phyloP scores from a whole-genome alignment of 768 basidiomycete genomes.

The Crassisporium funariophilum region DNA sequence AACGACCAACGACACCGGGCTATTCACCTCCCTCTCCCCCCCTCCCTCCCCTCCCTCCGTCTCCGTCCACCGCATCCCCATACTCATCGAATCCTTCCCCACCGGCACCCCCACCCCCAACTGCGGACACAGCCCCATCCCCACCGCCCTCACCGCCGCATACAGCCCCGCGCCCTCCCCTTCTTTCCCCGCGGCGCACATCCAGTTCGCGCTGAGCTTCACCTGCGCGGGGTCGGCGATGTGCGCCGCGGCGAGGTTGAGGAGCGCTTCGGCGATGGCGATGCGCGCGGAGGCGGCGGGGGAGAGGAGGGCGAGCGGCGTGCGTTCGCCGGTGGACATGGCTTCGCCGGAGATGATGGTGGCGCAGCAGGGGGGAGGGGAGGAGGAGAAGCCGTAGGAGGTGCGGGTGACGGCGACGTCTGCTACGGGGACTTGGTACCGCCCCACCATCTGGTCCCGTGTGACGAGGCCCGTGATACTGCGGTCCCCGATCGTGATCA shows the following conservation, averaged over 20 bases:
- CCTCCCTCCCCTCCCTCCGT: conserved; percentile 54
- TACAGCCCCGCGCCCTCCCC: conserved; percentile 91
- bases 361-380: conserved; percentile 93
- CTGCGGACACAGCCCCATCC: conserved; percentile 90
- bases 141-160: conserved; percentile 87
- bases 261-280: conserved; percentile 93
- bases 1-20: conserved; percentile 91
- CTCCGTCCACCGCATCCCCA: conserved; percentile 92
- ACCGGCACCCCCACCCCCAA: conserved; percentile 94
- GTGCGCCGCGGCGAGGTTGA: conserved; percentile 84
- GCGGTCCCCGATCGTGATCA: conserved; percentile 98
- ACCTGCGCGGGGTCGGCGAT: conserved; percentile 69
- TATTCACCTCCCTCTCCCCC: conserved; percentile 78
- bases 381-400: conserved; percentile 94
- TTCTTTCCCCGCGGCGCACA: conserved; percentile 90
- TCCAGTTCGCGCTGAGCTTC: conserved; percentile 99
- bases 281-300: conserved; percentile 93
- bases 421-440: conserved; percentile 97
- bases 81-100: conserved; percentile 99
- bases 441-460: conserved; percentile 98
- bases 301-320: conserved; percentile 85
- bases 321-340: conserved; percentile 98
- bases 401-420: conserved; percentile 97
- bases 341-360: conserved; percentile 84
- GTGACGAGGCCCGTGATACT: conserved; percentile 92